Evolutionary conservation across 345 rosid species (phyloP), one percentile per base, ranked within the genome.

Genomic region (Linum trigynum): DNA sequence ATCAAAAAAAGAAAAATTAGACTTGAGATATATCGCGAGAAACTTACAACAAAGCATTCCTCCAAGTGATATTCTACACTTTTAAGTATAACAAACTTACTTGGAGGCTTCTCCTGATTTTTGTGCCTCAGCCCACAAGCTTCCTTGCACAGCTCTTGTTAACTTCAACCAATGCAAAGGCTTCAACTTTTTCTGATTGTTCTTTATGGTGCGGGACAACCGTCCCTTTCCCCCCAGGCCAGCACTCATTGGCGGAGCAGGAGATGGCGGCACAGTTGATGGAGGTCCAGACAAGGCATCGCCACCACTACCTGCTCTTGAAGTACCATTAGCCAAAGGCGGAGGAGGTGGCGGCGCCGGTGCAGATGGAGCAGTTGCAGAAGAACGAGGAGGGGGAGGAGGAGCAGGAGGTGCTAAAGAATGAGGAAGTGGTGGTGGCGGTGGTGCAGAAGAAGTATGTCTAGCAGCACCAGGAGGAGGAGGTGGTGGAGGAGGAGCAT

Each of bases 111-210:
- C 95, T 68, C 90, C 87, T 67, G 84, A 72, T 78, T 87, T 92
- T 75, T 86, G 95, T 62, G 98, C 75, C 78, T 92, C 98, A 41
- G 97, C 98, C 98, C 98, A 92, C 65, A 92, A 80, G 75, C 98
- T 92, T 75, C 98, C 98, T 67, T 83, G 86, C 23, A 87, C 90
- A 39, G 97, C 97, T 86, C 90, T 92, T 61, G 91, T 75, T 64
- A 92, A 68, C 82, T 92, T 92, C 82, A 92, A 78, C 98, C 98
- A 92, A 80, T 92, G 98, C 79, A 89, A 77, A 7, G 98, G 97
- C 81, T 92, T 92, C 69, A 92, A 76, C 79, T 92, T 92, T 73
- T 89, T 92, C 62, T 85, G 86, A 66, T 77, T 66, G 66, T 67
- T 77, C 80, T 72, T 90, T 69, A 86, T 71, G 62, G 80, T 67